phyloP scores from a whole-genome alignment of 2,329 filamentous ascomycete species.

The Colletotrichum sidae region DNA sequence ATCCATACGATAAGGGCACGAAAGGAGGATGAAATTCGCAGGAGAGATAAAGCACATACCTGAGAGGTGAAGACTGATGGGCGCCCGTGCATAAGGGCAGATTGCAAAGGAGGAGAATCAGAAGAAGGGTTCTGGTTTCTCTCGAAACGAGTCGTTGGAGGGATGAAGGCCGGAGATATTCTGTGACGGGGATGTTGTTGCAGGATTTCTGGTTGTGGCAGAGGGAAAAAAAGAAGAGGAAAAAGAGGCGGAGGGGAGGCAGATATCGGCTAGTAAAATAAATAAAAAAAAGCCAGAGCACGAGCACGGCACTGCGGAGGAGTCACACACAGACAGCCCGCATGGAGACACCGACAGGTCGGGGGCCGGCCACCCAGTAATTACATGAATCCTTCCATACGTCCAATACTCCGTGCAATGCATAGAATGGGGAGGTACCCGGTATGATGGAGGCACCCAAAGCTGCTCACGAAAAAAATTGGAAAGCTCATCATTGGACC shows the following conservation, averaged over 20 bases:
- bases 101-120: conserved; percentile 50
- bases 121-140: conserved; percentile 38
- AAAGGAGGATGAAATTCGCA: not conserved
- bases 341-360: not conserved
- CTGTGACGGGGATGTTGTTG: conserved; percentile 29
- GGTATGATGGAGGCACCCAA: conserved; percentile 1
- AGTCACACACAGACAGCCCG: conserved; percentile 25
- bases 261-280: conserved; percentile 34
- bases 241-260: conserved; percentile 34
- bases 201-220: conserved; percentile 24
- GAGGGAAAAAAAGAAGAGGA: conserved; percentile 33
- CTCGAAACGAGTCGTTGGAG: conserved; percentile 34
- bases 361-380: not conserved
- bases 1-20: not conserved
- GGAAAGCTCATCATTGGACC: conserved; percentile 38
- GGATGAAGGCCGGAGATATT: conserved; percentile 12
- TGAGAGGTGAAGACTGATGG: conserved; percentile 88
- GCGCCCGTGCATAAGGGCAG: conserved; percentile 88
- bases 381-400: no score
- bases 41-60: conserved; percentile 62
- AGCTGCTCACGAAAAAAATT: conserved; percentile 27
- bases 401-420: no score
- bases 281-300: conserved; percentile 34
- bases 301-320: conserved; percentile 8
- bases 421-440: no score